Conservation (phyloP, 192 early-diverging fungal species). For the Backusella morwellensis region DNA sequence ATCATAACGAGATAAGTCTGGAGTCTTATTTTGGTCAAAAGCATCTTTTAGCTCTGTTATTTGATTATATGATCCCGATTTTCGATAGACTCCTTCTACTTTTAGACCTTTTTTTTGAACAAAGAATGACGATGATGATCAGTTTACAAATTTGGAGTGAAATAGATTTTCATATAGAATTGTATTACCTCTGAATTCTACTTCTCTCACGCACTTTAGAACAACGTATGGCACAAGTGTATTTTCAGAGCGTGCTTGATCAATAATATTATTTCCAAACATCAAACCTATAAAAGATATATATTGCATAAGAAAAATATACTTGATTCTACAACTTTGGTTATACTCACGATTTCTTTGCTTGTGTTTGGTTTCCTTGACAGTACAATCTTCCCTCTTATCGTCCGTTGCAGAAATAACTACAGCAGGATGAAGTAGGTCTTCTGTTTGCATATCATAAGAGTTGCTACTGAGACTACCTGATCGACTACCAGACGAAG, state of each 20-base stretch:
- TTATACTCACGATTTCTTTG: not conserved
- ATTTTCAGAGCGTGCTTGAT: conserved; percentile 56
- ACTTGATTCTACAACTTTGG: not conserved
- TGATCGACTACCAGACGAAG: not conserved
- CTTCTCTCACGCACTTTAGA: conserved; percentile 63
- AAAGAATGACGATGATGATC: not conserved
- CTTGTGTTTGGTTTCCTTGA: not conserved
- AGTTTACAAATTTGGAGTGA: not conserved
- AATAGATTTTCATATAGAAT: not conserved
- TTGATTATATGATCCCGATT: conserved; percentile 68
- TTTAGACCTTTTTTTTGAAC: conserved; percentile 35
- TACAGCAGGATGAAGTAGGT: not conserved
- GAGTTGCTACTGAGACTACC: not conserved
- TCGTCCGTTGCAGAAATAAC: not conserved
- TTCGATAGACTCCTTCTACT: conserved; percentile 78
- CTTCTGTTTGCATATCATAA: conserved; percentile 1
- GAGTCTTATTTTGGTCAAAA: conserved; percentile 49
- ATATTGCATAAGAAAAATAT: not conserved
- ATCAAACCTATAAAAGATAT: conserved; percentile 27
- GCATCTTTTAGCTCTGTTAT: conserved; percentile 59
- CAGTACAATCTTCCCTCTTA: not conserved
- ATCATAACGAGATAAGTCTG: conserved; percentile 44
- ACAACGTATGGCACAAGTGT: conserved; percentile 63
- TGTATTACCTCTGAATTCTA: conserved; percentile 49
- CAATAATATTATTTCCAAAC: conserved; percentile 63